phyloP scores from a whole-genome alignment of 176 grass and related monocot genomes.

The Zoysia japonica region DNA sequence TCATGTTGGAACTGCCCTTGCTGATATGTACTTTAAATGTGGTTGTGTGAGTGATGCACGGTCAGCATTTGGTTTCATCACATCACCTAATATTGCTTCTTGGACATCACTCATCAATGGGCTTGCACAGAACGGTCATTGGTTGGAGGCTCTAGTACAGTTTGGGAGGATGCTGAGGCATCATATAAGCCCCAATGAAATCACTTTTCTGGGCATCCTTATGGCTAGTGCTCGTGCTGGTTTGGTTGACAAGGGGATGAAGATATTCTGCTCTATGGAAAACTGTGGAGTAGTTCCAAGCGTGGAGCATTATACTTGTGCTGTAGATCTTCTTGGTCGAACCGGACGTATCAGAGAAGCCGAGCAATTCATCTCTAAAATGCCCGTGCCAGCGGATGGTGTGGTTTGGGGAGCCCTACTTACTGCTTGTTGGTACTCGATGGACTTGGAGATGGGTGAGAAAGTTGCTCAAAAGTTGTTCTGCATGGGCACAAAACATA shows the following conservation, averaged over 20 bases:
- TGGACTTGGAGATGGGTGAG: constrained; percentile 56
- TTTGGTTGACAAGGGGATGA: constrained; percentile 48
- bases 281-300: constrained; percentile 48
- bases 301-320: constrained; percentile 55
- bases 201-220: constrained; percentile 57
- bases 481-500: constrained; percentile 52
- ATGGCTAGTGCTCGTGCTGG: constrained; percentile 47
- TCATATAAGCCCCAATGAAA: constrained; percentile 49
- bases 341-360: constrained; percentile 42
- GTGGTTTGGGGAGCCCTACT: constrained; percentile 56
- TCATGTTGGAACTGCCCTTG: constrained; percentile 59
- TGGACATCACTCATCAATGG: constrained; percentile 68
- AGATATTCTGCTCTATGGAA: constrained; percentile 50
- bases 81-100: constrained; percentile 53
- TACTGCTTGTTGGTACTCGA: constrained; percentile 52
- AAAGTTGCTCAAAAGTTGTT: constrained; percentile 48
- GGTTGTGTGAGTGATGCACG: constrained; percentile 51
- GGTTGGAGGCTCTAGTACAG: constrained; percentile 51
- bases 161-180: constrained; percentile 62
- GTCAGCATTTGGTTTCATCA: constrained; percentile 36
- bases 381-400: constrained; percentile 49
- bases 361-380: constrained; percentile 52
- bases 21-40: constrained; percentile 69
- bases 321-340: constrained; percentile 61
- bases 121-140: constrained; percentile 56